phyloP scores from a whole-genome alignment of 2,329 filamentous ascomycete species.

The Calonectria ilicicola region DNA sequence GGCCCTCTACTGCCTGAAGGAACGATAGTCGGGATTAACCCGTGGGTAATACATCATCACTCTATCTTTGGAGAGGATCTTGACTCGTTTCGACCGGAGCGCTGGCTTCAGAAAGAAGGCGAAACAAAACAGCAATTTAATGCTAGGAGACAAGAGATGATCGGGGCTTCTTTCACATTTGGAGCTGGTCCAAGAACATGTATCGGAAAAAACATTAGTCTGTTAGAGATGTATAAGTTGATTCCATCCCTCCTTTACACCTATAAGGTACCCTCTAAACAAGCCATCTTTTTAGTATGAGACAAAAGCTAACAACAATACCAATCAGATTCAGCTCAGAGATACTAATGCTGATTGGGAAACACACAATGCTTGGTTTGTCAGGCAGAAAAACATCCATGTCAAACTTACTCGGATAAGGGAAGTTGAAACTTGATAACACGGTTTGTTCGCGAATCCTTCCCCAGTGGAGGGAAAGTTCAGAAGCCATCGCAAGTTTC shows the following conservation, averaged over 20 bases:
- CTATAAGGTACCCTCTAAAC: constrained; percentile 18
- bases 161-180: constrained; percentile 61
- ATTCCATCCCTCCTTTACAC: constrained; percentile 53
- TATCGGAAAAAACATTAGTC: constrained; percentile 73
- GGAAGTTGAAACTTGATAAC: neutral
- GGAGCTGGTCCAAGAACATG: constrained; percentile 77
- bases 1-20: constrained; percentile 73
- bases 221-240: constrained; percentile 72
- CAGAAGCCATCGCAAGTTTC: too few species aligned
- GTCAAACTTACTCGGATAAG: constrained; percentile 31
- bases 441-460: neutral
- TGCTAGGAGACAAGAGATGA: constrained; percentile 21
- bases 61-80: constrained; percentile 77
- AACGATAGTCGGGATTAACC: constrained; percentile 80
- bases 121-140: neutral
- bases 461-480: too few species aligned
- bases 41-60: constrained; percentile 76
- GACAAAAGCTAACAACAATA: neutral
- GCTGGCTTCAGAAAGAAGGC: constrained; percentile 65
- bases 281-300: neutral
- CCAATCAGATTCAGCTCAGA: constrained; percentile 62
- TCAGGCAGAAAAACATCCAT: constrained; percentile 67
- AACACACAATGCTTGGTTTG: constrained; percentile 71
- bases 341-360: constrained; percentile 67
- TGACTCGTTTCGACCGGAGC: constrained; percentile 74